Evolutionary conservation across 1,139 yeast species (phyloP).

Genomic region (Komagataea norvegica): DNA sequence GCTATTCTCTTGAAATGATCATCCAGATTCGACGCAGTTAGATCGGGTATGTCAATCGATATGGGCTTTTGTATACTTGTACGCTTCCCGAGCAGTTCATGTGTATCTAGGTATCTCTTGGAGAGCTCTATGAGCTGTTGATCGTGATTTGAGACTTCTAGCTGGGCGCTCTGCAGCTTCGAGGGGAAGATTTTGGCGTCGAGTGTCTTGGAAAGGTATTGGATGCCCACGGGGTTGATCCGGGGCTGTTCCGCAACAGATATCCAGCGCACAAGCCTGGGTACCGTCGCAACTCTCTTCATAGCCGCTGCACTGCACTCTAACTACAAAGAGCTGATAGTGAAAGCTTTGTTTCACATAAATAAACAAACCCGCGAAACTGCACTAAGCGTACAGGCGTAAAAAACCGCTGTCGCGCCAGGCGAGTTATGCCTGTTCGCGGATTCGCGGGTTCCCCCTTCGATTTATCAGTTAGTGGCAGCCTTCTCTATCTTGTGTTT

Average conservation of each 20-base stretch:
- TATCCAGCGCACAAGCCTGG: conserved; percentile 2
- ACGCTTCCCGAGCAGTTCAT: conserved; percentile 72
- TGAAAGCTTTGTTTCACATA: no score
- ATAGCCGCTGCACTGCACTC: no score
- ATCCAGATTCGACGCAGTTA: conserved; percentile 68
- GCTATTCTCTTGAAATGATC: conserved; percentile 85
- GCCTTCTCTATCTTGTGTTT: no score
- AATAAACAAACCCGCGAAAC: no score
- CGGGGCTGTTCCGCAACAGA: conserved; percentile 37
- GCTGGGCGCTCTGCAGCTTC: conserved; percentile 22
- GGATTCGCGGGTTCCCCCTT: no score
- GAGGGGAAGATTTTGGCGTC: conserved; percentile 60
- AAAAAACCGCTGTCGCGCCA: no score
- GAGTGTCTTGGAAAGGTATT: conserved; percentile 56
- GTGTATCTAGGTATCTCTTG: conserved; percentile 52
- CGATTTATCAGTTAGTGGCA: no score
- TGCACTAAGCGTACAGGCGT: no score
- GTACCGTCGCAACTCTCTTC: background rate
- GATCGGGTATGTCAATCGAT: conserved; percentile 55
- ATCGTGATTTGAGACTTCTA: conserved; percentile 24
- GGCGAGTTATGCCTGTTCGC: no score
- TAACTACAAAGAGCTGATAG: no score
- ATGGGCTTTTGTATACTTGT: conserved; percentile 66
- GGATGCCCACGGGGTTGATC: conserved; percentile 66
- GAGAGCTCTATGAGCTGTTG: conserved; percentile 50